Percentiles rank a stretch among this genome's conserved stretches.
Conservation (phyloP, 2,329 filamentous ascomycete genomes). For the Periconia sp. region DNA sequence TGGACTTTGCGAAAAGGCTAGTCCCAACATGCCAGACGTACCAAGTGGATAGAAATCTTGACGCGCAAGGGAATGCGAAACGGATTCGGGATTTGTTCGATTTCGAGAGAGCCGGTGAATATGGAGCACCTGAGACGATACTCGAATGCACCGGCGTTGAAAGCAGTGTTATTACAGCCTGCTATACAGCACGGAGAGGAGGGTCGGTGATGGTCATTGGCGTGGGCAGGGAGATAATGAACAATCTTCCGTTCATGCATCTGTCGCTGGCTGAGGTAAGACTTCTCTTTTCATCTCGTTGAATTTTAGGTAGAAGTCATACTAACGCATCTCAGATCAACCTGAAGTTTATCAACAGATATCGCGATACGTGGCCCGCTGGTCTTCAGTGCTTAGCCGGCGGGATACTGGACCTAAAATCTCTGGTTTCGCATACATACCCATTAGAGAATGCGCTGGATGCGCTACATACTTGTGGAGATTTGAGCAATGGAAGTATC, state of each 20-base stretch:
- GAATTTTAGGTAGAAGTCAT: not conserved
- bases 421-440: constrained; percentile 67
- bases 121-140: constrained; percentile 63
- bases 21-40: constrained; percentile 63
- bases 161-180: constrained; percentile 65
- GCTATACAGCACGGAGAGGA: constrained; percentile 62
- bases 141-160: constrained; percentile 72
- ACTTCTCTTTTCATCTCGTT: not conserved
- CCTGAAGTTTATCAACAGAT: constrained; percentile 73
- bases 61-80: constrained; percentile 57
- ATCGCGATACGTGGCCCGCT: constrained; percentile 72
- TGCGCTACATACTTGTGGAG: constrained; percentile 61
- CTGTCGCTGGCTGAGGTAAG: constrained; percentile 64
- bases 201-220: constrained; percentile 70
- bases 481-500: constrained; percentile 61
- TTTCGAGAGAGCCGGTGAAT: constrained; percentile 52
- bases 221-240: constrained; percentile 66
- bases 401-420: constrained; percentile 66
- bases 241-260: constrained; percentile 72
- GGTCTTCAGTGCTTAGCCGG: constrained; percentile 67
- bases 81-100: constrained; percentile 63
- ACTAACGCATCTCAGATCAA: constrained; percentile 58
- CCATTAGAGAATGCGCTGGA: constrained; percentile 67
- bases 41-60: constrained; percentile 55
- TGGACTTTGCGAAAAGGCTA: constrained; percentile 64